Conservation (phyloP, 257 asterid species). For the Agastache rugosa region DNA sequence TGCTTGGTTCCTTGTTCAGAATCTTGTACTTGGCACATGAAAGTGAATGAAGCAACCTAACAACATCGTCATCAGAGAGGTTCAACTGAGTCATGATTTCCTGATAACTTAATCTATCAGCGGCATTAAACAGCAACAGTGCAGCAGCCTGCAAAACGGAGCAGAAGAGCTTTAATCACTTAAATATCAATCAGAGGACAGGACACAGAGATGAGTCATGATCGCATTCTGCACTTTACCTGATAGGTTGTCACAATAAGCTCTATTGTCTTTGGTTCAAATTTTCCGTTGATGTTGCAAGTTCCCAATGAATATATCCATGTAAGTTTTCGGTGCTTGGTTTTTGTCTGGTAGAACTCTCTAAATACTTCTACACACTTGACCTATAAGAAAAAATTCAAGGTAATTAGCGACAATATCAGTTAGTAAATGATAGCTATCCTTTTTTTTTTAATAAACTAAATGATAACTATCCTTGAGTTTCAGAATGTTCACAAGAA, state of each 20-base stretch:
- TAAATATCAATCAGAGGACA: constrained; percentile 3
- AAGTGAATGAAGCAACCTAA: constrained; percentile 69
- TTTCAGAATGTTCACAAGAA: background rate
- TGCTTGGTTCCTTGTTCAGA: constrained; percentile 62
- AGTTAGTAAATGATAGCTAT: background rate
- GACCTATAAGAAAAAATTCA: constrained; percentile 51
- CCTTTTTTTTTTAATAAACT: too few relatives aligned
- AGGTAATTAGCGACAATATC: constrained; percentile 12
- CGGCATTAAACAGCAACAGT: constrained; percentile 60
- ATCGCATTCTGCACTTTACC: constrained; percentile 38
- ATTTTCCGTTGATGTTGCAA: constrained; percentile 60
- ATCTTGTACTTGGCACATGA: constrained; percentile 67
- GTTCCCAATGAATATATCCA: constrained; percentile 70
- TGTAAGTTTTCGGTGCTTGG: constrained; percentile 65
- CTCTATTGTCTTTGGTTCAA: constrained; percentile 60
- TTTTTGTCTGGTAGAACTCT: constrained; percentile 65
- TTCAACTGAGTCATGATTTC: constrained; percentile 68
- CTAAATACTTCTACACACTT: constrained; percentile 66
- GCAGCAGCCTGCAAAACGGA: constrained; percentile 56
- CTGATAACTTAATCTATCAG: constrained; percentile 61
- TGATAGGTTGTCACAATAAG: constrained; percentile 62
- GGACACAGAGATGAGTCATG: background rate
- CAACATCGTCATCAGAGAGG: constrained; percentile 66
- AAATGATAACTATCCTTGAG: background rate
- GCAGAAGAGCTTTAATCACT: constrained; percentile 18